Percentiles rank a stretch among this genome's conserved stretches.
These are phyloP conservation scores for Orychophragmus violaceus DNA, from an alignment of 345 rosid species.

Conservation along the genomic window DNA sequence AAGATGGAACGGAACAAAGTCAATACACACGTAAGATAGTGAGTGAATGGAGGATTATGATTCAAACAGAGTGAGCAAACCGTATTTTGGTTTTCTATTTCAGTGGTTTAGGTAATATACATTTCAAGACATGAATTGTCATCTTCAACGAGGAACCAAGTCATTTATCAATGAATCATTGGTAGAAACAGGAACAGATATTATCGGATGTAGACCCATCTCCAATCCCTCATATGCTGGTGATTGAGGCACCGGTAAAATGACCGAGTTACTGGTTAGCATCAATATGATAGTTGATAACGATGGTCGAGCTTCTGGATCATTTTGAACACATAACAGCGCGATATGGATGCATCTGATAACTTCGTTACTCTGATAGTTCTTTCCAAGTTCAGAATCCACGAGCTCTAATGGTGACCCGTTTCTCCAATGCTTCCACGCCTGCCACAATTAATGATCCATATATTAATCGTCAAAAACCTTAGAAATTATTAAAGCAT, in stretches of 20 bases:
- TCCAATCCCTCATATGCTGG: constrained; percentile 7
- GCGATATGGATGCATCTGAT: constrained; percentile 42
- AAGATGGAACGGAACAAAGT: too few species aligned
- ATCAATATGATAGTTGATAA: constrained; percentile 17
- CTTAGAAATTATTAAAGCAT: neutral
- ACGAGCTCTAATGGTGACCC: constrained; percentile 34
- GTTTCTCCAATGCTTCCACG: constrained; percentile 40
- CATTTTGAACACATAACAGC: constrained; percentile 43
- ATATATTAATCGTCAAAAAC: neutral
- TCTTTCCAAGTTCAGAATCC: constrained; percentile 20
- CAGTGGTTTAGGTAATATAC: neutral
- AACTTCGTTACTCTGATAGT: constrained; percentile 31
- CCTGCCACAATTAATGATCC: constrained; percentile 17
- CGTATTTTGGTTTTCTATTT: neutral
- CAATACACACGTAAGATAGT: too few species aligned
- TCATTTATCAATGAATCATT: neutral
- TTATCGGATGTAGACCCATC: neutral
- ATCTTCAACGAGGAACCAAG: constrained; percentile 13
- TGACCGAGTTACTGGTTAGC: constrained; percentile 30
- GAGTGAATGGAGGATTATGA: too few species aligned
- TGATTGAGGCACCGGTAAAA: constrained; percentile 23
- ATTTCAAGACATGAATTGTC: neutral
- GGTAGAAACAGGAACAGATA: neutral
- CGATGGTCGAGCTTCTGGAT: constrained; percentile 31
- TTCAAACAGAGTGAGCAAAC: neutral